Evolutionary conservation across 805 yeast genomes (phyloP), one percentile per base, ranked within the genome.

Genomic region (Lipomyces kockii): DNA sequence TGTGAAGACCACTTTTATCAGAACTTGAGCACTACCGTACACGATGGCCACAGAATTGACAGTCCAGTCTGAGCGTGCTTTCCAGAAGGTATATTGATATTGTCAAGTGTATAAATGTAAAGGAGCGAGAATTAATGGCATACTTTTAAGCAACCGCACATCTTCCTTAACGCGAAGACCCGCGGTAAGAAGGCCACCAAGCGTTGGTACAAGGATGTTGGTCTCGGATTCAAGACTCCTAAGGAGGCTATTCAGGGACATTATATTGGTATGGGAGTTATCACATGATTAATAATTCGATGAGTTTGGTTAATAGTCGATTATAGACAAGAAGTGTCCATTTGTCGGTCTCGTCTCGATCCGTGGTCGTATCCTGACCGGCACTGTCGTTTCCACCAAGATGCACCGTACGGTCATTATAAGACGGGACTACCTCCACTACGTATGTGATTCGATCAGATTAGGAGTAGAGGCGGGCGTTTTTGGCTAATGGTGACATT

Each of bases 161-260:
- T 95, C 89, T 95, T 95, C 97, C 93, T 92, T 87, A 95, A 95
- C 94, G 92, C 98, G 89, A 95, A 95, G 92, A 89, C 97, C 80
- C 93, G 92, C 93, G 97, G 96, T 83, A 88, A 87, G 92, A 91
- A 91, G 86, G 89, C 93, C 87, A 90, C 97, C 89, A 95, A 95
- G 95, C 95, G 99, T 92, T 95, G 99, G 99, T 93, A 88, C 84
- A 95, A 95, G 90, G 97, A 95, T 73, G 98, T 92, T 80, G 99
- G 99, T 84, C 91, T 95, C 83, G 99, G 99, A 78, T 95, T 92
- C 98, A 95, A 95, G 92, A 95, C 99, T 87, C 99, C 99, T 85
- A 90, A 88, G 86, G 86, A 93, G 82, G 99, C 99, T 80, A 91
- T 93, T 85, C 94, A 90, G 83, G 99, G 99, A 84, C 86, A 92